These are phyloP conservation scores for Escovopsis sp. DNA, from an alignment of 2,329 filamentous ascomycete species.

Conservation along the genomic window DNA sequence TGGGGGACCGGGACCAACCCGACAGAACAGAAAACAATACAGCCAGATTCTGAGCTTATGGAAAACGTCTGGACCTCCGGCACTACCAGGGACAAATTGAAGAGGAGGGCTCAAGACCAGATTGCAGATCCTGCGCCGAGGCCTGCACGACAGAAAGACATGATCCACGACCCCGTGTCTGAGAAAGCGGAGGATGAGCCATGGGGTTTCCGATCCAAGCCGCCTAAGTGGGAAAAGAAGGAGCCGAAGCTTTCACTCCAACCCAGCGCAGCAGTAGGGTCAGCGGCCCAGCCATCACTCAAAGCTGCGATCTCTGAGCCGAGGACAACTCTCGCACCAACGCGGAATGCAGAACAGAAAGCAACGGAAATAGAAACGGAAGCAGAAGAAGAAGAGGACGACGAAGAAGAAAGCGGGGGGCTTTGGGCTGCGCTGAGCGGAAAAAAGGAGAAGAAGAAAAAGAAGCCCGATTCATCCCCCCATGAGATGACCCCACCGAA, in stretches of 20 bases:
- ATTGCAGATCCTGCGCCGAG: conserved; percentile 4
- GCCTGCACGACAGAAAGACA: conserved; percentile 7
- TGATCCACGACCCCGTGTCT: conserved; percentile 13
- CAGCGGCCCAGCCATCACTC: conserved; percentile 8
- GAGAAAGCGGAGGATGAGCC: conserved; percentile 9
- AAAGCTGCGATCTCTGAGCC: neutral
- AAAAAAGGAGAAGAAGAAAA: conserved; percentile 2
- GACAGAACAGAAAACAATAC: conserved; percentile 13
- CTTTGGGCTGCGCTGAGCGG: conserved; percentile 13
- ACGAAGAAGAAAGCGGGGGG: conserved; percentile 12
- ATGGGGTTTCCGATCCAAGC: conserved; percentile 11
- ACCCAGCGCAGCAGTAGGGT: conserved; percentile 7
- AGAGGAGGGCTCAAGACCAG: conserved; percentile 15
- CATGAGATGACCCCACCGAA: conserved; percentile 3
- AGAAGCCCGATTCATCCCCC: neutral
- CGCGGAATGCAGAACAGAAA: too few relatives aligned
- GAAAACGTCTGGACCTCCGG: conserved; percentile 3
- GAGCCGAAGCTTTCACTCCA: conserved; percentile 9
- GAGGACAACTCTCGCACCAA: too few relatives aligned
- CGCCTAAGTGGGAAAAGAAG: conserved; percentile 18
- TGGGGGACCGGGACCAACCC: conserved; percentile 15
- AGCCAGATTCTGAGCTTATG: conserved; percentile 1
- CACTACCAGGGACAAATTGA: conserved; percentile 4
- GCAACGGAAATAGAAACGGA: too few relatives aligned
- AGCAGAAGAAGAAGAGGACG: conserved; percentile 1